phyloP scores from a whole-genome alignment of 2,329 filamentous ascomycete species.

The Fusarium setosum region DNA sequence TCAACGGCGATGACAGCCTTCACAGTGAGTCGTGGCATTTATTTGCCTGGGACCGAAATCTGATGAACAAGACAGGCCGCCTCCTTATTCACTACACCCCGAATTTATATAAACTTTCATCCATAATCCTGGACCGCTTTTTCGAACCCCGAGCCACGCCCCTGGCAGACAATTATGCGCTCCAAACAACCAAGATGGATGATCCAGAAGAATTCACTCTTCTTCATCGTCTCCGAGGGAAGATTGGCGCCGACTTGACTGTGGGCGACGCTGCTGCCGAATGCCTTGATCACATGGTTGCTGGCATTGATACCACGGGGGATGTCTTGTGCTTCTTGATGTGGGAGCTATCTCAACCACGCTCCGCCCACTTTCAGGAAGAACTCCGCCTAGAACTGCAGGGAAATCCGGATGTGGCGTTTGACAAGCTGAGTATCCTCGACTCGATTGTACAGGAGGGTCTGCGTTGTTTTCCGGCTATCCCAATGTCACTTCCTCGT shows the following conservation, averaged over 20 bases:
- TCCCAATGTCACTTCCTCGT: constrained; percentile 72
- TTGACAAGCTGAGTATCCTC: constrained; percentile 66
- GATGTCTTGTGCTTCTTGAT: constrained; percentile 76
- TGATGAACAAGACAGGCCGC: constrained; percentile 56
- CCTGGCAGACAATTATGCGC: constrained; percentile 67
- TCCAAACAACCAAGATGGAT: constrained; percentile 57
- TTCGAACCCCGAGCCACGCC: constrained; percentile 66
- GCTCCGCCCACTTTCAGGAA: constrained; percentile 60
- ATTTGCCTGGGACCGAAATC: neutral
- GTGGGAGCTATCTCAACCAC: constrained; percentile 73
- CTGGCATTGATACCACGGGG: constrained; percentile 76
- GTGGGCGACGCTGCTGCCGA: constrained; percentile 70
- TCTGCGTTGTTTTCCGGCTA: constrained; percentile 69
- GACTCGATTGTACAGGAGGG: constrained; percentile 72
- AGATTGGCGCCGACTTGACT: constrained; percentile 56
- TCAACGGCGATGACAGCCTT: constrained; percentile 73
- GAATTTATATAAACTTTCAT: constrained; percentile 57
- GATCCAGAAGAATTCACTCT: constrained; percentile 65
- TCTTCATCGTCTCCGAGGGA: constrained; percentile 64
- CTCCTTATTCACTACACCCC: constrained; percentile 68
- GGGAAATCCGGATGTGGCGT: constrained; percentile 48
- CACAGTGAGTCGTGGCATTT: constrained; percentile 61
- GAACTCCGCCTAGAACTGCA: constrained; percentile 64
- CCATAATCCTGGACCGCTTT: constrained; percentile 57
- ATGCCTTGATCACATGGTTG: constrained; percentile 76